Evolutionary conservation across 73 alveolate genomes (phyloP).

Genomic region (Paramecium octaurelia): DNA sequence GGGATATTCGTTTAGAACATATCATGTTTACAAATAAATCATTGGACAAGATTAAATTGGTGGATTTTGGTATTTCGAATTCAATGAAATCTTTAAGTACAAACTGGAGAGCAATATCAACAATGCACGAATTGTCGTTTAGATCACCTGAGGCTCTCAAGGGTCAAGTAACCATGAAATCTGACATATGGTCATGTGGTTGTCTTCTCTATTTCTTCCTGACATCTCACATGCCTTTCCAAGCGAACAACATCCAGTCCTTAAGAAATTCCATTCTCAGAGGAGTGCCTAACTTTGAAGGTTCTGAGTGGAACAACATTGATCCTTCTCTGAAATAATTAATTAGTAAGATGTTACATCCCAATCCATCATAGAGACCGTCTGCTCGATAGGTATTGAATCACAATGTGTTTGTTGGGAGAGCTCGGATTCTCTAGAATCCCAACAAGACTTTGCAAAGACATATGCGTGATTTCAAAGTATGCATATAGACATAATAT

Average conservation of each 20-base stretch:
- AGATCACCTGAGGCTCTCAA: conserved; percentile 1
- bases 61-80: conserved; percentile 10
- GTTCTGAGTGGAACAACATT: not conserved
- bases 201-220: conserved; percentile 33
- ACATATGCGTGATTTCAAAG: not conserved
- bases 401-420: not conserved
- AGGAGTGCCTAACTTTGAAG: not conserved
- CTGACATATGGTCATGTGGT: conserved; percentile 50
- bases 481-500: not conserved
- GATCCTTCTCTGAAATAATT: not conserved
- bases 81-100: not conserved
- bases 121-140: not conserved
- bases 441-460: not conserved
- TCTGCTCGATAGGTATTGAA: not conserved
- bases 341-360: not conserved
- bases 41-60: not conserved
- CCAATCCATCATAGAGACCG: conserved; percentile 10
- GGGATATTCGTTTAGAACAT: conserved; percentile 29
- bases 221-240: conserved; percentile 22
- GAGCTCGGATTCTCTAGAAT: not conserved
- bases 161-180: not conserved
- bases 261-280: not conserved
- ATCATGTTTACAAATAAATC: not conserved
- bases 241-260: not conserved
- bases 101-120: not conserved